Evolutionary conservation across 2,329 filamentous ascomycete species (phyloP).

Genomic region (Stromatinia cepivora): DNA sequence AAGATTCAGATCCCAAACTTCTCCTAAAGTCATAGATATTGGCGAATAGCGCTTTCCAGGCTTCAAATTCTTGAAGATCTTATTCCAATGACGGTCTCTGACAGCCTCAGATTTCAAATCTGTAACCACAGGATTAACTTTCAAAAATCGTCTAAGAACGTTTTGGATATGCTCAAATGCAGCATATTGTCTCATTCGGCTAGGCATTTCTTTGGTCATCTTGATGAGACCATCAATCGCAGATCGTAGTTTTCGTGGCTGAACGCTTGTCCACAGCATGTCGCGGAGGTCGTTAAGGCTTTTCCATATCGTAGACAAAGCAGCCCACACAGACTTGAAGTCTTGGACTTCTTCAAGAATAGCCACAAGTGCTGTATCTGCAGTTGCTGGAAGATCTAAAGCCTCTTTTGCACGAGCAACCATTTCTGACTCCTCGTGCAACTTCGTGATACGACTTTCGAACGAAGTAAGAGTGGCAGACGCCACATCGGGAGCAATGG

Average conservation of each 20-base stretch:
- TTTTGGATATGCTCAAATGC: constrained; percentile 99
- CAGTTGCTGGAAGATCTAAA: constrained; percentile 78
- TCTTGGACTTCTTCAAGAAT: constrained; percentile 96
- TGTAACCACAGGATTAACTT: constrained; percentile 82
- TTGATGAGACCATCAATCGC: constrained; percentile 91
- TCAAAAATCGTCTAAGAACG: constrained; percentile 82
- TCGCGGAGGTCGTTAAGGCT: constrained; percentile 93
- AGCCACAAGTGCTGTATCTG: constrained; percentile 77
- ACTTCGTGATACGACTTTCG: constrained; percentile 77
- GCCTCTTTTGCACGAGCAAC: constrained; percentile 97
- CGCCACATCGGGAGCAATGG: constrained; percentile 85
- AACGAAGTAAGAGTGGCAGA: constrained; percentile 80
- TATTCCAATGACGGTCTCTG: constrained; percentile 93
- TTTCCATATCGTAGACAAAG: constrained; percentile 92
- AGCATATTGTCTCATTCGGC: constrained; percentile 97
- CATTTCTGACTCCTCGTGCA: constrained; percentile 88
- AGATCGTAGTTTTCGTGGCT: constrained; percentile 87
- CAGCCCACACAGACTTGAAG: constrained; percentile 98
- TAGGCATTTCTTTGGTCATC: constrained; percentile 99
- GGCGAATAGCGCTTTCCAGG: constrained; percentile 92
- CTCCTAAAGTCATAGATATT: constrained; percentile 92
- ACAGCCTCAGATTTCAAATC: constrained; percentile 97
- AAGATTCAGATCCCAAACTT: constrained; percentile 97
- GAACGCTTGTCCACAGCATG: constrained; percentile 89
- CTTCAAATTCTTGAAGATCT: constrained; percentile 94